Evolutionary conservation across 441 rosid genomes (phyloP).

Genomic region (Melastoma candidum): DNA sequence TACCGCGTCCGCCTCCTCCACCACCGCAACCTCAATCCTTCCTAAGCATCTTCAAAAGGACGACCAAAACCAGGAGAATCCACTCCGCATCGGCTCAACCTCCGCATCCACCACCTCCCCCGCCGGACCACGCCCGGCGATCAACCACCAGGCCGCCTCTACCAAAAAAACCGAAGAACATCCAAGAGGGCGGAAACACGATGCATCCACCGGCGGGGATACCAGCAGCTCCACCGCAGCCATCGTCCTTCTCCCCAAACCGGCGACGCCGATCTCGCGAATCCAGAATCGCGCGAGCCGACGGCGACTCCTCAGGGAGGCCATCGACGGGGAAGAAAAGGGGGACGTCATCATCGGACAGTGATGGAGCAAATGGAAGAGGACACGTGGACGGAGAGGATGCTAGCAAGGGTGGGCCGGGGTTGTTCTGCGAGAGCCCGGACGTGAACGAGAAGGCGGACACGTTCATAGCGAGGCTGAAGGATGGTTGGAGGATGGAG

Average conservation of each 20-base stretch:
- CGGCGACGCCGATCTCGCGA: too few relatives aligned
- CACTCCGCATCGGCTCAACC: conserved; percentile 42
- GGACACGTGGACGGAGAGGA: conserved; percentile 19
- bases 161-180: conserved; percentile 27
- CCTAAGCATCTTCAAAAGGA: conserved; percentile 49
- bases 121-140: conserved; percentile 17
- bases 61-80: conserved; percentile 45
- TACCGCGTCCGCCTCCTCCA: conserved; percentile 37
- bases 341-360: conserved; percentile 6
- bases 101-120: conserved; percentile 44
- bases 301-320: too few relatives aligned
- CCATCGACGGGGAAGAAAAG: too few relatives aligned
- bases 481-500: conserved; percentile 72
- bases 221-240: conserved; percentile 44
- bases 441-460: conserved; percentile 78
- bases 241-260: conserved; percentile 24
- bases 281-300: too few relatives aligned
- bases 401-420: conserved; percentile 13
- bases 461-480: conserved; percentile 61
- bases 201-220: conserved; percentile 28
- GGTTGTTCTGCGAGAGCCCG: conserved; percentile 53
- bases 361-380: conserved; percentile 15
- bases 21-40: conserved; percentile 56
- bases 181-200: conserved; percentile 20
- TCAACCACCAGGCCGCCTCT: conserved; percentile 42